Conservation (phyloP, 306 rosid genomes). For the Sicyos edulis region DNA sequence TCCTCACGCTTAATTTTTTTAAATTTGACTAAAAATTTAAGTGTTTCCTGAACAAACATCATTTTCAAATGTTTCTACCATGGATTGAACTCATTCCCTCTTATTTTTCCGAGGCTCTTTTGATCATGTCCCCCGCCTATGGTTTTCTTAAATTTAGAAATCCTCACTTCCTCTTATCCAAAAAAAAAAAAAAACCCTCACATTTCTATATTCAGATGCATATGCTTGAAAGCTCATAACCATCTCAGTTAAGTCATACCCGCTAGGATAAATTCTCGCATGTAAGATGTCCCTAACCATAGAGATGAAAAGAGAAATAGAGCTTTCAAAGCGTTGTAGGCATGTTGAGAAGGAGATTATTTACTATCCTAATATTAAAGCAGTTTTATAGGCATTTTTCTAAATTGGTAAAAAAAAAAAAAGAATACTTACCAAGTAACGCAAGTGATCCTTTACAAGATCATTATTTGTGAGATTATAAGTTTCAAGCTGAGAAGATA, state of each 20-base stretch:
- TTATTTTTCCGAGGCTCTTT: too few species aligned
- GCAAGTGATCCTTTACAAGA: slow-evolving; percentile 86
- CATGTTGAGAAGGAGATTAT: neutral
- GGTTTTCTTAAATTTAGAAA: too few species aligned
- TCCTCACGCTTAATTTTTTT: too few species aligned
- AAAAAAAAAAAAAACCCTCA: too few species aligned
- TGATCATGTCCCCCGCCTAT: too few species aligned
- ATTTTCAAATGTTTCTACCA: too few species aligned
- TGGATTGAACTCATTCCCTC: too few species aligned
- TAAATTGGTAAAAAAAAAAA: neutral
- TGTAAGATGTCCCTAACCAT: neutral
- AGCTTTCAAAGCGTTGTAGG: neutral
- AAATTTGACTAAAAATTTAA: too few species aligned
- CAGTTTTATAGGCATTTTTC: neutral
- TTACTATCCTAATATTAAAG: neutral
- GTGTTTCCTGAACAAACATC: too few species aligned
- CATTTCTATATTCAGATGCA: neutral
- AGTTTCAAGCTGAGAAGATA: slow-evolving; percentile 55
- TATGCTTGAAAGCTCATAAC: neutral
- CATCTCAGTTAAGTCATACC: neutral
- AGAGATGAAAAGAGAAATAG: neutral
- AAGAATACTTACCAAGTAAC: slow-evolving; percentile 60
- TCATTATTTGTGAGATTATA: slow-evolving; percentile 66
- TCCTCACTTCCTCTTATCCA: too few species aligned
- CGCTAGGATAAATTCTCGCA: neutral